Evolutionary conservation across 2,329 filamentous ascomycete genomes (phyloP).

Genomic region (Arthrobotrys iridis): DNA sequence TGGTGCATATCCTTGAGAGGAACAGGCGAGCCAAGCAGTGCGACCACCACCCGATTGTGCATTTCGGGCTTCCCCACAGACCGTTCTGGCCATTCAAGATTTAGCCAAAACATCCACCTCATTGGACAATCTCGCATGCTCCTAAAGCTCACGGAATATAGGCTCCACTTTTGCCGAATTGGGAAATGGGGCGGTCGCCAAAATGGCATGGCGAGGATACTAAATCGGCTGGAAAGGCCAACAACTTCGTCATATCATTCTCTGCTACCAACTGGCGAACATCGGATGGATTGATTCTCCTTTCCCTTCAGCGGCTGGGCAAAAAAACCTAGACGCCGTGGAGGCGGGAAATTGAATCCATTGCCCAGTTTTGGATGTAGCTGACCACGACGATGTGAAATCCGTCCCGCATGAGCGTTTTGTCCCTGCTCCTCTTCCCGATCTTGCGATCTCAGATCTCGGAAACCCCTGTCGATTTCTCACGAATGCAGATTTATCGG

Average conservation of each 20-base stretch:
- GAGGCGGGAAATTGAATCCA: conserved; percentile 34
- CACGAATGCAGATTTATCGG: conserved; percentile 34
- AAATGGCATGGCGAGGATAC: conserved; percentile 26
- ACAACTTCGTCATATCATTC: conserved; percentile 52
- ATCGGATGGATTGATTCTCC: conserved; percentile 49
- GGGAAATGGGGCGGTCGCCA: conserved; percentile 23
- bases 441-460: conserved; percentile 53
- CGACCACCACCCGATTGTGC: conserved; percentile 34
- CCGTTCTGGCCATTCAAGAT: conserved; percentile 42
- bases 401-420: conserved; percentile 49
- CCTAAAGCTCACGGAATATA: conserved; percentile 51
- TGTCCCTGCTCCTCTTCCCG: conserved; percentile 50
- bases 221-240: conserved; percentile 35
- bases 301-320: conserved; percentile 43
- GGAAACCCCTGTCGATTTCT: conserved; percentile 46
- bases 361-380: conserved; percentile 29
- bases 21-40: conserved; percentile 33
- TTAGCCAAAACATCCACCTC: conserved; percentile 34
- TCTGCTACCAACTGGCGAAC: conserved; percentile 42
- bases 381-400: conserved; percentile 42
- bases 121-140: conserved; percentile 49
- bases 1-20: conserved; percentile 6
- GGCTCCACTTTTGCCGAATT: conserved; percentile 40
- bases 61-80: conserved; percentile 51
- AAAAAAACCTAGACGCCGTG: conserved; percentile 13